These are phyloP conservation scores for Fusarium duplospermum DNA, from an alignment of 2,329 filamentous ascomycete species.

Conservation along the genomic window DNA sequence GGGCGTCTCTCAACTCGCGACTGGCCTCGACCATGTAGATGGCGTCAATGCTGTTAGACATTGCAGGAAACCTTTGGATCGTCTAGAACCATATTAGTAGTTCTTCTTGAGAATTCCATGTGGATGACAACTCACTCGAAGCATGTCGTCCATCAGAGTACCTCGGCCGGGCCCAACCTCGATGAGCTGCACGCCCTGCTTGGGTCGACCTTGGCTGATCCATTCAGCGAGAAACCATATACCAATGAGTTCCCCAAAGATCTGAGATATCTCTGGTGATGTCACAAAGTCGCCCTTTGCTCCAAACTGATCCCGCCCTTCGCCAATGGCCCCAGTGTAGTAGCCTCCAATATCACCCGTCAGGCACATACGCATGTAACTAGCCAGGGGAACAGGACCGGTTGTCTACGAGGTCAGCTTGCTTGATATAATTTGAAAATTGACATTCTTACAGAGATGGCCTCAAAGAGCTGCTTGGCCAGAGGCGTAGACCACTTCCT, in stretches of 20 bases:
- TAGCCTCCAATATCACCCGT: constrained; percentile 92
- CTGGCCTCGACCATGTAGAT: constrained; percentile 98
- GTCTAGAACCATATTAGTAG: constrained; percentile 64
- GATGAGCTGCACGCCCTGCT: constrained; percentile 83
- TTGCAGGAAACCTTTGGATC: constrained; percentile 82
- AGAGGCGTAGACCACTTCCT: constrained; percentile 92
- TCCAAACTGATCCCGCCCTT: constrained; percentile 89
- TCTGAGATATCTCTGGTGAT: constrained; percentile 95
- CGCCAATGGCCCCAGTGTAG: constrained; percentile 80
- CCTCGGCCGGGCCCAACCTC: constrained; percentile 95
- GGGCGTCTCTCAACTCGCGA: constrained; percentile 77
- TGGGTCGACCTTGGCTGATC: constrained; percentile 86
- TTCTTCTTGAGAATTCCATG: no score
- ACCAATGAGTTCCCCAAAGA: constrained; percentile 94
- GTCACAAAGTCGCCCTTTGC: constrained; percentile 94
- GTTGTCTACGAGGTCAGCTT: constrained; percentile 64
- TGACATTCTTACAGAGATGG: constrained; percentile 76
- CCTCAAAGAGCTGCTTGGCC: constrained; percentile 86
- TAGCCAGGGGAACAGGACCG: constrained; percentile 89
- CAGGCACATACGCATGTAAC: constrained; percentile 98
- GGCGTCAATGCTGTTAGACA: constrained; percentile 82
- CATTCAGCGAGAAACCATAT: constrained; percentile 97
- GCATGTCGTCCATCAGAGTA: constrained; percentile 96
- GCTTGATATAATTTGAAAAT: neutral
- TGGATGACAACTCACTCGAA: constrained; percentile 73